These are phyloP conservation scores for Ophiostoma sp. DNA, from an alignment of 2,329 filamentous ascomycete genomes.

Conservation along the genomic window DNA sequence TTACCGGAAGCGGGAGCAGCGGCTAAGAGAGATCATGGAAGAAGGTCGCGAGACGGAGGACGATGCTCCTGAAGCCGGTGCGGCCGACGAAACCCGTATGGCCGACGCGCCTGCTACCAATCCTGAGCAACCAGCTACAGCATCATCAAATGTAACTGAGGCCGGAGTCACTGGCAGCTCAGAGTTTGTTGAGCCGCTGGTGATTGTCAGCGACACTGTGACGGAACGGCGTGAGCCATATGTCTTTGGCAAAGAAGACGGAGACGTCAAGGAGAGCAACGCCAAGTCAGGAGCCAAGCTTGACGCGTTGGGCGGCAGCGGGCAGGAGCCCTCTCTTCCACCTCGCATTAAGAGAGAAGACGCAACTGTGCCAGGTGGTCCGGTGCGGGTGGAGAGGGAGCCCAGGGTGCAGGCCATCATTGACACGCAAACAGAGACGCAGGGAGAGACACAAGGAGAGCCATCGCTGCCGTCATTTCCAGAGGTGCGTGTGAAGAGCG, in stretches of 20 bases:
- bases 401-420: not conserved
- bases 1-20: slow-evolving; percentile 62
- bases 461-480: not conserved
- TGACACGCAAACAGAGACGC: slow-evolving; percentile 14
- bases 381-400: slow-evolving; percentile 12
- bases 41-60: slow-evolving; percentile 22
- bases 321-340: not conserved
- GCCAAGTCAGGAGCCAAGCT: not conserved
- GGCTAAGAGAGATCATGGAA: slow-evolving; percentile 33
- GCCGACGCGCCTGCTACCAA: not conserved
- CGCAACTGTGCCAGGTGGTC: not conserved
- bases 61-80: slow-evolving; percentile 11
- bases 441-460: slow-evolving; percentile 15
- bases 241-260: not conserved
- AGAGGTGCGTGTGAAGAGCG: slow-evolving; percentile 14
- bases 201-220: slow-evolving; percentile 17
- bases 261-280: not conserved
- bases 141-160: not conserved
- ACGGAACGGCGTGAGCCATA: slow-evolving; percentile 17
- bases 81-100: not conserved
- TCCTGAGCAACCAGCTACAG: not conserved
- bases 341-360: slow-evolving; percentile 2
- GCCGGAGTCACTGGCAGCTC: not conserved
- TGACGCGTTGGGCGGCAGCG: not conserved
- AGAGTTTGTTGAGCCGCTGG: slow-evolving; percentile 12